A percentile compares a stretch with the other conserved stretches of the same genome.
Conservation (phyloP, 129 eudicot species). For the Centella asiatica region DNA sequence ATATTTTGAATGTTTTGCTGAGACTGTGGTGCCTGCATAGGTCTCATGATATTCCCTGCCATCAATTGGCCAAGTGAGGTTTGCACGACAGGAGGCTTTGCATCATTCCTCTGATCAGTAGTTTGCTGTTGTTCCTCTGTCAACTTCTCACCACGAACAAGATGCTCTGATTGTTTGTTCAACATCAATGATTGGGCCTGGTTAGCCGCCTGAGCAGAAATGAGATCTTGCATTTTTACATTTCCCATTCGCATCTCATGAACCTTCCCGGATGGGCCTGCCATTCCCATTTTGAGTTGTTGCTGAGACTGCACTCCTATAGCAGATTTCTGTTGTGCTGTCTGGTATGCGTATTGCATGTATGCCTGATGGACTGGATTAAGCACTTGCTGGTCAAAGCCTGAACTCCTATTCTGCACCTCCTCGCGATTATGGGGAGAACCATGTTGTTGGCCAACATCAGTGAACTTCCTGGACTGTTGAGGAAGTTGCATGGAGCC, state of each 20-base stretch:
- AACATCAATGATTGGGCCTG: conserved; percentile 34
- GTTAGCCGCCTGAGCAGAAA: conserved; percentile 47
- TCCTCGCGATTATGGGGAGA: conserved; percentile 48
- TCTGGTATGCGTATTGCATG: conserved; percentile 67
- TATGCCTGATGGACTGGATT: conserved; percentile 84
- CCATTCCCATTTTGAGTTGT: conserved; percentile 56
- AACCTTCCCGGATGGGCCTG: conserved; percentile 50
- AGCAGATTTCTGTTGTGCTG: conserved; percentile 53
- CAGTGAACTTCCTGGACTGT: conserved; percentile 39
- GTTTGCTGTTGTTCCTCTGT: conserved; percentile 35
- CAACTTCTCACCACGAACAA: conserved; percentile 46
- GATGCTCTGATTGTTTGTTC: conserved; percentile 56
- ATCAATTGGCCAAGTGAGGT: conserved; percentile 42
- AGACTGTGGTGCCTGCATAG: conserved; percentile 51
- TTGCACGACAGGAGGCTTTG: conserved; percentile 35
- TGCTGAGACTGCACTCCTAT: conserved; percentile 62
- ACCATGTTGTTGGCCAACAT: conserved; percentile 45
- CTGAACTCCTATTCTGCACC: conserved; percentile 53
- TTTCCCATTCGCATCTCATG: conserved; percentile 50
- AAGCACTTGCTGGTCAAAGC: conserved; percentile 66
- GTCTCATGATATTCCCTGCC: conserved; percentile 32
- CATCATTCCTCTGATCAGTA: conserved; percentile 47
- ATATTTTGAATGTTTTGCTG: conserved; percentile 50
- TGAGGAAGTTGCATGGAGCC: conserved; percentile 61
- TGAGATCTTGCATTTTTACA: conserved; percentile 49